Evolutionary conservation across 306 rosid species (phyloP), one percentile per base, ranked within the genome.

Genomic region (Castanopsis chinensis): DNA sequence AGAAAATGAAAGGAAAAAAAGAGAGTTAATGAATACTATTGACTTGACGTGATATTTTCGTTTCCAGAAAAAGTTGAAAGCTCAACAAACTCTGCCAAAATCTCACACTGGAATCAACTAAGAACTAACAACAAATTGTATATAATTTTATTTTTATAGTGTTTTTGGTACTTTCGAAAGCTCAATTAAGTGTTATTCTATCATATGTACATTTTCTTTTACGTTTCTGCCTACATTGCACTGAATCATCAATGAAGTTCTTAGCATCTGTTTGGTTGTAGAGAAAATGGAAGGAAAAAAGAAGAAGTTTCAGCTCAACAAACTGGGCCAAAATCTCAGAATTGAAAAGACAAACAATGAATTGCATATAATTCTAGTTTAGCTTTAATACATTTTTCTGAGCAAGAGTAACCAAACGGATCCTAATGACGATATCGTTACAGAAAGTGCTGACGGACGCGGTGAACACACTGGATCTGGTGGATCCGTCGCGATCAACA

Each of bases 401-500:
- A 37, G 43, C 43, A 37, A 37, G 43, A 33, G 30, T 6, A 77
- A 56, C 64, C 74, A 68, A 65, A 33, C 58, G 6, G 57, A 54
- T 65, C 43, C 56, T 49, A 73, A 71, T n/a, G 7, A 65, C 23
- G 68, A 64, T 41, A 8, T 41, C 45, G 12, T 41, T 41, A 41
- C 86, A 94, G 97, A 86, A 79, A 68, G 78, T 20, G 80, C 6
- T 90, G 67, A 59, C 41, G 4, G 90, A 89, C 13, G 92, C 97
- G 2, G 90, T 86, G 76, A 81, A 83, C 35, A 8, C 85, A 20
- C 80, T 94, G 21, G 78, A 82, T 58, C 89, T 91, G 76, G 35
- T 85, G 52, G 81, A 89, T 71, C 86, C 89, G 27, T 68, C 82
- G 28, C 93, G 98, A 45, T 92, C 97, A 0, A 91, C 98, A 2